Conservation (phyloP, 768 basidiomycete genomes). For the Tephrocybe sp. region DNA sequence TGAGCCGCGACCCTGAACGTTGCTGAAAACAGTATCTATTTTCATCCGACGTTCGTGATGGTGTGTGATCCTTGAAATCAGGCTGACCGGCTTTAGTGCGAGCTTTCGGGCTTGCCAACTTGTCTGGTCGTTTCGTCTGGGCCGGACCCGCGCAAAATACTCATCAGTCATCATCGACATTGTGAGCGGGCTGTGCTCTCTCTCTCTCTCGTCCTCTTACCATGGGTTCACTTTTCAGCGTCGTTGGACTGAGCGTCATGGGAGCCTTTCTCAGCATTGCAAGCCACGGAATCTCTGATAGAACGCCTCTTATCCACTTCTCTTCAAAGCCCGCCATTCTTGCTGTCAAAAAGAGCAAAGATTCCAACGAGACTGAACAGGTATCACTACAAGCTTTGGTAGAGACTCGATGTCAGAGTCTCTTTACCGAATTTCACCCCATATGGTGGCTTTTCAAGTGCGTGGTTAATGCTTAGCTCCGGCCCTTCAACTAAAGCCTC, state of each 20-base stretch:
- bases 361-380: slow-evolving; percentile 31
- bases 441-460: slow-evolving; percentile 53
- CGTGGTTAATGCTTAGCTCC: slow-evolving; percentile 14
- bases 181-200: slow-evolving; percentile 1
- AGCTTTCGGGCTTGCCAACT: background rate
- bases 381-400: slow-evolving; percentile 39
- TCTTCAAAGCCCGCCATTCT: slow-evolving; percentile 36
- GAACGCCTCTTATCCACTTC: slow-evolving; percentile 37
- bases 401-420: slow-evolving; percentile 40
- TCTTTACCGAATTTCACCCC: slow-evolving; percentile 43
- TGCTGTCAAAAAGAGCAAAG: slow-evolving; percentile 30
- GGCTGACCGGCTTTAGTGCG: slow-evolving; percentile 13
- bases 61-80: background rate
- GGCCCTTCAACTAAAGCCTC: background rate
- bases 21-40: background rate
- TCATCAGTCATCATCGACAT: slow-evolving; percentile 5
- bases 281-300: slow-evolving; percentile 18
- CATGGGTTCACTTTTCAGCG: slow-evolving; percentile 31
- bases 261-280: slow-evolving; percentile 30
- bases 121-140: background rate
- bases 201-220: background rate
- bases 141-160: slow-evolving; percentile 15
- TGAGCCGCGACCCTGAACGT: background rate
- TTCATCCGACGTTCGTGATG: background rate
- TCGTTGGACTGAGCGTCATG: slow-evolving; percentile 31